A percentile compares a stretch with the other conserved stretches of the same genome.
Conservation (phyloP, 768 basidiomycete species). For the Lactarius trivialis region DNA sequence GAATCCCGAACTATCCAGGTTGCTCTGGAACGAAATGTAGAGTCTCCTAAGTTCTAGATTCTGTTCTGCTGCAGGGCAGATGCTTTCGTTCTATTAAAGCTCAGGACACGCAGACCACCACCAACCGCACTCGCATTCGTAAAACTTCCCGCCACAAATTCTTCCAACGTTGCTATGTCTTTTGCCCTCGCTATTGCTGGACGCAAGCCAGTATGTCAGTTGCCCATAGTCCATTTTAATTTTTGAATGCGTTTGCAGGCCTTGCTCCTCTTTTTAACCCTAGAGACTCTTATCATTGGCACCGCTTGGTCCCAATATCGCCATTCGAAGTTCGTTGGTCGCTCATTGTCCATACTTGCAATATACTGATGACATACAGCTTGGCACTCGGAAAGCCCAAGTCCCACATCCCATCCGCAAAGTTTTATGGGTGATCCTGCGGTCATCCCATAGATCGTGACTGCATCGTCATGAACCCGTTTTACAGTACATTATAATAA, state of each 20-base stretch:
- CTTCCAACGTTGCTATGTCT: neutral
- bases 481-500: neutral
- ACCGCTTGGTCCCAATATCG: slow-evolving; percentile 26
- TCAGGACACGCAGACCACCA: neutral
- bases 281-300: slow-evolving; percentile 24
- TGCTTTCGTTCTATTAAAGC: neutral
- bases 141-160: neutral
- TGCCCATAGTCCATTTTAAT: neutral
- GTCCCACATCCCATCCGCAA: slow-evolving; percentile 12
- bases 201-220: slow-evolving; percentile 24
- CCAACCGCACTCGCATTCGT: neutral
- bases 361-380: neutral
- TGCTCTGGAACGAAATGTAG: neutral
- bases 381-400: slow-evolving; percentile 2
- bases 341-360: neutral
- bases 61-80: neutral
- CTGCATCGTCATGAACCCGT: neutral
- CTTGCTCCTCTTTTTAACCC: slow-evolving; percentile 25
- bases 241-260: slow-evolving; percentile 15
- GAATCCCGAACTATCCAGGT: neutral
- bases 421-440: neutral
- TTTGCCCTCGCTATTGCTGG: slow-evolving; percentile 13
- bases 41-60: neutral
- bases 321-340: slow-evolving; percentile 24
- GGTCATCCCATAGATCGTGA: neutral